Base-by-base conservation (phyloP, 306 rosid species). In the Carpinus fangiana region DNA sequence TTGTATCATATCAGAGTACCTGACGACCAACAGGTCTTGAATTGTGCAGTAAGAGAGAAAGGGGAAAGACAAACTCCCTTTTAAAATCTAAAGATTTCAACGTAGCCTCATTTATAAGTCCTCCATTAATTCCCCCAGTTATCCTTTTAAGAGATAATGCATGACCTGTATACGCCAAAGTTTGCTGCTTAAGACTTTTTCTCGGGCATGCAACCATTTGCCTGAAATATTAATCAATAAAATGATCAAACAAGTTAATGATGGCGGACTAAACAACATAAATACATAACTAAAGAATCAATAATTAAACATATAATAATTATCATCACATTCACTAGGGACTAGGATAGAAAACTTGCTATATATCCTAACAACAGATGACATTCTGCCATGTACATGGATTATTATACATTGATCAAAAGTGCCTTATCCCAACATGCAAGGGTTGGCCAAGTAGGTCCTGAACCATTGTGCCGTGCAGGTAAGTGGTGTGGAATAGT, bases 21-120 rank as follows among this genome's bases (percentile, higher is more conserved):
- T 90, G 93, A 73, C 92, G 98, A 66, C 98, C 98, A 87, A 91
- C 85, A 34, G 98, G 98, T 89, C 95, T 92, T 79, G 98, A 91
- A 85, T 95, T 95, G 86, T 89, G 91, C 84, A 95, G 80, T 75
- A 95, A 82, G 72, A 92, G 90, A 77, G 95, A 91, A 71, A 95
- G 78, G 51, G 96, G 96, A 86, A 88, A 95, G 57, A 88, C 87
- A 60, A 80, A 87, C 81, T 92, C 98, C 83, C 92, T 91, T 86
- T 74, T 92, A 78, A 79, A 92, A 76, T 92, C 91, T 85, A 95
- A 79, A 62, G 96, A 92, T 80, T 72, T 84, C 78, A 95, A 76
- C 68, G 92, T 95, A 53, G 88, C 88, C 48, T 88, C 92, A 86
- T 90, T 92, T 83, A 95, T 89, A 52, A 95, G 89, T 72, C 98